phyloP scores from a whole-genome alignment of 1,139 yeast genomes.

The Suhomyces yuchorum region DNA sequence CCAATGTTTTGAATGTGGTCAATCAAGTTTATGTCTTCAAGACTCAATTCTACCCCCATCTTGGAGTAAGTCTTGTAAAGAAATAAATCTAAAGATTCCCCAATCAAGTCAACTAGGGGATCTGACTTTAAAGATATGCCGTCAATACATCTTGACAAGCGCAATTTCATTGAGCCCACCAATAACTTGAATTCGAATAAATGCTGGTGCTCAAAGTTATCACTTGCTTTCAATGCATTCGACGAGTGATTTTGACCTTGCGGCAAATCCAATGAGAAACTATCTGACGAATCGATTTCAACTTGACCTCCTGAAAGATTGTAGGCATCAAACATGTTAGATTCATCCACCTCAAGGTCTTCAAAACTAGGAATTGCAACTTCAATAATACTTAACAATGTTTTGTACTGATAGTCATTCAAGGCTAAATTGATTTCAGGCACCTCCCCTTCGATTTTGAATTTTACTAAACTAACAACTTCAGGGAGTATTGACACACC shows the following conservation, averaged over 20 bases:
- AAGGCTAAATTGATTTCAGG: conserved; percentile 71
- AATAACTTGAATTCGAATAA: conserved; percentile 69
- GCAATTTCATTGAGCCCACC: conserved; percentile 62
- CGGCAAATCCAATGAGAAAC: not conserved
- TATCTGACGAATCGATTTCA: not conserved
- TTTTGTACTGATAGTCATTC: conserved; percentile 88
- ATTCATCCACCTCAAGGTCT: conserved; percentile 30
- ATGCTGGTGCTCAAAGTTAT: conserved; percentile 47
- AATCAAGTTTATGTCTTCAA: conserved; percentile 67
- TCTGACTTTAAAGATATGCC: conserved; percentile 63
- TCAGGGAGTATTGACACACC: conserved; percentile 86
- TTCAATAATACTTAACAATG: conserved; percentile 76
- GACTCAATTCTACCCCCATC: conserved; percentile 65
- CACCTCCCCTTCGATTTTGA: conserved; percentile 78
- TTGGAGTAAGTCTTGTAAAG: conserved; percentile 61
- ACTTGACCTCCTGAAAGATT: conserved; percentile 19
- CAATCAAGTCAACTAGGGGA: conserved; percentile 69
- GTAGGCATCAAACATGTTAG: conserved; percentile 40
- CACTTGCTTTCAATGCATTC: conserved; percentile 2
- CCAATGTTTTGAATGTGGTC: conserved; percentile 74
- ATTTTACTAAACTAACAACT: conserved; percentile 70
- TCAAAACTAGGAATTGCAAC: conserved; percentile 67
- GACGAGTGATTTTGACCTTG: not conserved
- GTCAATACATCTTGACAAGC: conserved; percentile 69
- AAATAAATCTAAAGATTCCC: conserved; percentile 64